Base-by-base conservation (phyloP, 768 basidiomycete species). In the Kwoniella sp. region DNA sequence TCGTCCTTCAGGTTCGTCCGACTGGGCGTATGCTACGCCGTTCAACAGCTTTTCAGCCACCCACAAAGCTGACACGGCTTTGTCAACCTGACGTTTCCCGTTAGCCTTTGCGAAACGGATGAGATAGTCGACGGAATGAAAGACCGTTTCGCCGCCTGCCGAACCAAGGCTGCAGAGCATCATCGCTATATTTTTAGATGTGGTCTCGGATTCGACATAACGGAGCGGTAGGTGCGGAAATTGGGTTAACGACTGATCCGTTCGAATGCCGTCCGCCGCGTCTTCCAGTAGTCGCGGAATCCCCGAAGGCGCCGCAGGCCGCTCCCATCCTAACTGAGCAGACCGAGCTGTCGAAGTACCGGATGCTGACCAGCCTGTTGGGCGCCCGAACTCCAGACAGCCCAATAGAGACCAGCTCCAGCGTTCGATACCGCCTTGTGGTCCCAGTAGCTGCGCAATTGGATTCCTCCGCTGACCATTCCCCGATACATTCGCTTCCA, bases 371-470 rank as follows among this genome's bases (percentile, higher is more conserved):
- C 73, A 74, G 30, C 71, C 72, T 1, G 67, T 48, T 13, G 78
- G 8, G 83, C 79, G n/a, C 85, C 89, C 67, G 84, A 98, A 87
- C 70, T 92, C 88, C 41, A 97, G 82, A n/a, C 89, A 90, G 0
- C 86, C 86, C 29, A 98, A 84, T 3, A 99, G 75, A 54, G 86
- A 86, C 89, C 90, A 93, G 3, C 92, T 91, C 95, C 93, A 98
- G 78, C 88, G 88, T 72, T 96, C 92, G 20, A 96, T 87, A 0
- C 90, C 89, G 5, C 92, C 92, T 0, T 82, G 85, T 0, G 92
- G 89, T 2, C 93, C 93, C 0, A 95, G 84, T 4, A 93, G 83
- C 60, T 85, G 85, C 8, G 66, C 69, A 1, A 79, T 76, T 3
- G 72, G 54, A 22, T 75, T 76, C 37, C 55, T 57, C 23, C 47